Evolutionary conservation across 495 filamentous ascomycete genomes (phyloP).

Genomic region (Penicillium cinerascens): DNA sequence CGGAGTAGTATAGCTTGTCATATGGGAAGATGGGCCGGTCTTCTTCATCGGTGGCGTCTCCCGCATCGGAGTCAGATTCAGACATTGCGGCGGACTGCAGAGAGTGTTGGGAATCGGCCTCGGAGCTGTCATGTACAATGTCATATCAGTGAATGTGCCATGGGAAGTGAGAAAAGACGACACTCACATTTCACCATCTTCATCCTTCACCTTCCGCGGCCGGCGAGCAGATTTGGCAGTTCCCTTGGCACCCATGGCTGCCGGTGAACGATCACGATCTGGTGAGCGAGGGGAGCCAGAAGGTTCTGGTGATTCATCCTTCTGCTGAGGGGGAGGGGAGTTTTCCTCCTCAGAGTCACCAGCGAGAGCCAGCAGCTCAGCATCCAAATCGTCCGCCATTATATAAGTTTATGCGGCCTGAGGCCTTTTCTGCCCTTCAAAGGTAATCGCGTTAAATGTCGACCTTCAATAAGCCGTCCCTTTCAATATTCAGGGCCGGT

Average conservation of each 20-base stretch:
- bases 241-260: conserved; percentile 48
- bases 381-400: conserved; percentile 72
- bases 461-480: neutral
- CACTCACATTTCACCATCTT: conserved; percentile 84
- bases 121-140: conserved; percentile 44
- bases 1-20: conserved; percentile 79
- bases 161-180: neutral
- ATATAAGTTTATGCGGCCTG: conserved; percentile 20
- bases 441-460: neutral
- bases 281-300: conserved; percentile 37
- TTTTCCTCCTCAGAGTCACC: conserved; percentile 61
- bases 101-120: conserved; percentile 66
- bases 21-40: conserved; percentile 71
- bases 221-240: conserved; percentile 41
- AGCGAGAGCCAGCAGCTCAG: conserved; percentile 83
- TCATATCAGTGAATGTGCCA: conserved; percentile 5
- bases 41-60: conserved; percentile 48
- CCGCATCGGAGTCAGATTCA: conserved; percentile 62
- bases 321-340: conserved; percentile 37
- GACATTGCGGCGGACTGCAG: conserved; percentile 84
- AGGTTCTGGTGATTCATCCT: conserved; percentile 31
- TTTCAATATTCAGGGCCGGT: neutral
- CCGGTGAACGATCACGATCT: conserved; percentile 26
- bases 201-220: conserved; percentile 50
- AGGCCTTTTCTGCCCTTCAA: neutral